These are phyloP conservation scores for Cichorium intybus DNA, from an alignment of 140 eudicot species.

Conservation along the genomic window DNA sequence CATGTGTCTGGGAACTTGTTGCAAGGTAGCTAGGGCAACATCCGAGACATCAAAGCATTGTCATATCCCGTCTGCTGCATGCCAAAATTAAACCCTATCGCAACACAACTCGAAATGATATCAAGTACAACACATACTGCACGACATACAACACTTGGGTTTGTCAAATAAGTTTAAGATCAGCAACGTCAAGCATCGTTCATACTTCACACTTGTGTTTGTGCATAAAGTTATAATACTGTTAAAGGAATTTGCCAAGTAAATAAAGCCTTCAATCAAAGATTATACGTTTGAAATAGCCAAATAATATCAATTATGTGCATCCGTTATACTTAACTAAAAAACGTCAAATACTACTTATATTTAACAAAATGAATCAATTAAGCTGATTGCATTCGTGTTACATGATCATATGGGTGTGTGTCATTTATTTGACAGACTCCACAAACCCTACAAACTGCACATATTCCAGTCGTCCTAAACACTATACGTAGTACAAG, in stretches of 20 bases:
- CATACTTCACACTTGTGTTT: no score
- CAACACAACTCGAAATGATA: conserved; percentile 25
- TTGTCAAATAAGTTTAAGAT: not conserved
- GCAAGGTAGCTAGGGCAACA: conserved; percentile 32
- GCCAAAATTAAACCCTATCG: conserved; percentile 1
- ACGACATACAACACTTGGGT: conserved; percentile 3
- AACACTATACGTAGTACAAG: not conserved
- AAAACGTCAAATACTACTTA: not conserved
- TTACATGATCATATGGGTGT: not conserved
- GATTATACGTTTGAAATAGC: no score
- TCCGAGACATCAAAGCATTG: conserved; percentile 29
- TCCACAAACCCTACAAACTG: conserved; percentile 6
- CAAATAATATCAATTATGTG: no score
- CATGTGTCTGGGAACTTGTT: conserved; percentile 44
- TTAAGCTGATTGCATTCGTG: not conserved
- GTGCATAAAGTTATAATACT: no score
- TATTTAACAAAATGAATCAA: not conserved
- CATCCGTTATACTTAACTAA: no score
- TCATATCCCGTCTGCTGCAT: conserved; percentile 36
- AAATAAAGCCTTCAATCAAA: no score
- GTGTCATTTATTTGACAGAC: not conserved
- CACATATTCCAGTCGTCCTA: not conserved
- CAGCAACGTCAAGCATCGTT: not conserved
- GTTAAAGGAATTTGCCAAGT: no score
- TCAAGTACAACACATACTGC: conserved; percentile 7